Conservation (phyloP, 352 stramenopile species). For the Globisporangium iwayamae region DNA sequence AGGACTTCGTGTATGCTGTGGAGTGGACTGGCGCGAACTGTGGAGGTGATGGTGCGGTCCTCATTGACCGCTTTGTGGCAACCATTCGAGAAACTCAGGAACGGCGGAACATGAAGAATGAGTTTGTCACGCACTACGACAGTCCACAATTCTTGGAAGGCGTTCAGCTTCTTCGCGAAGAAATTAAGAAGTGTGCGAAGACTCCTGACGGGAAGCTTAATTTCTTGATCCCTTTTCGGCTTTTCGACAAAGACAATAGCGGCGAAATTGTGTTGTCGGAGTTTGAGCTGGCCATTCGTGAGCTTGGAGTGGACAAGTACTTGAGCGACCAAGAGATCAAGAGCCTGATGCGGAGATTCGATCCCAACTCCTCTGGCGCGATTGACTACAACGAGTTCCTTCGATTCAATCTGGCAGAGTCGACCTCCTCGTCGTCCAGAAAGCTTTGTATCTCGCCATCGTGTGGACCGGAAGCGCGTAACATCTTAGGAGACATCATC, state of each 20-base stretch:
- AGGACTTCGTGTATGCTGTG: slow-evolving; percentile 72
- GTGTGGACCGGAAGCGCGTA: slow-evolving; percentile 21
- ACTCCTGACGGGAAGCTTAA: slow-evolving; percentile 78
- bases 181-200: slow-evolving; percentile 76
- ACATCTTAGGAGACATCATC: slow-evolving; percentile 48
- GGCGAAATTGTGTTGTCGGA: slow-evolving; percentile 68
- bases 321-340: slow-evolving; percentile 75
- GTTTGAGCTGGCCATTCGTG: slow-evolving; percentile 63
- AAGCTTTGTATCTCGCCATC: slow-evolving; percentile 15
- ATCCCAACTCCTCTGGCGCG: slow-evolving; percentile 58
- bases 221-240: slow-evolving; percentile 58
- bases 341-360: slow-evolving; percentile 73
- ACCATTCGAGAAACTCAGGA: slow-evolving; percentile 64
- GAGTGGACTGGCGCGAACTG: slow-evolving; percentile 76
- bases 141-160: slow-evolving; percentile 76
- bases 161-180: slow-evolving; percentile 58
- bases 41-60: slow-evolving; percentile 50
- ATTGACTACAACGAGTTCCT: slow-evolving; percentile 78
- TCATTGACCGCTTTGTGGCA: slow-evolving; percentile 76
- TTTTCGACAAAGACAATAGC: slow-evolving; percentile 73
- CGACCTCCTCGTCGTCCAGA: slow-evolving; percentile 39
- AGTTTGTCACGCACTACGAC: slow-evolving; percentile 81
- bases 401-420: slow-evolving; percentile 69
- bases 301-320: slow-evolving; percentile 73
- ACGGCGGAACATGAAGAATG: slow-evolving; percentile 80